Base-by-base conservation (phyloP, 2,329 filamentous ascomycete genomes). In the Aspergillus pseudoterreus region DNA sequence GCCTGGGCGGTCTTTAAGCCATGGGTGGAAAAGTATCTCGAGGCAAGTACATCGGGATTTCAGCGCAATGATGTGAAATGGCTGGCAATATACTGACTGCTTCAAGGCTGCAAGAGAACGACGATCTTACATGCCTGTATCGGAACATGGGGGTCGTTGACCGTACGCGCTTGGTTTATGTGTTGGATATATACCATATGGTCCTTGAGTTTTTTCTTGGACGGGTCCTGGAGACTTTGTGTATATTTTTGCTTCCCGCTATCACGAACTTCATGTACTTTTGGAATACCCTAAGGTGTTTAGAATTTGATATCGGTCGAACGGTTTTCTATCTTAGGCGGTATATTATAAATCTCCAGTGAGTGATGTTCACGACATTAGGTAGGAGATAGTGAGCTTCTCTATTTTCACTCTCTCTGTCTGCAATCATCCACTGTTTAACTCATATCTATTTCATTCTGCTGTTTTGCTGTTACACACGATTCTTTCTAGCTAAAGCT, bases 1-100 rank as follows among this genome's bases (percentile, higher is more conserved):
- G 72, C 73, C 2, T 87, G 83, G 77, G 84, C 84, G 2, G 75
- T 75, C 5, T 64, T 83, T 14, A 78, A 80, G 64, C 83, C 83
- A 1, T 85, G 78, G 76, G 73, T 83, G 24, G 75, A 80, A 58
- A 76, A 75, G 57, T 83, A 79, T 75, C 65, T 77, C 56, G 76
- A 80, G 68, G 78, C 79, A 71, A 45, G 50, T 43, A 38, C 8
- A 30, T 10, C 8, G 27, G 27, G 8, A 30, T 30, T 38, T 11
- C n/a, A 1, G 8, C 11, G 35, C 35, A 36, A 36, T 38, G 14
- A 38, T 17, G 6, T 38, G 35, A 2, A 30, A 10, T 22, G 35
- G 35, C 35, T n/a, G 4, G 9, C 14, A n/a, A 38, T n/a, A 19
- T 6, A 38, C 8, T 38, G 14, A 38, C 35, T 38, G 11, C 15